Percentiles rank a stretch among this genome's conserved stretches.
These are phyloP conservation scores for Teunomyces gatunensis DNA, from an alignment of 805 yeast species.

Conservation along the genomic window DNA sequence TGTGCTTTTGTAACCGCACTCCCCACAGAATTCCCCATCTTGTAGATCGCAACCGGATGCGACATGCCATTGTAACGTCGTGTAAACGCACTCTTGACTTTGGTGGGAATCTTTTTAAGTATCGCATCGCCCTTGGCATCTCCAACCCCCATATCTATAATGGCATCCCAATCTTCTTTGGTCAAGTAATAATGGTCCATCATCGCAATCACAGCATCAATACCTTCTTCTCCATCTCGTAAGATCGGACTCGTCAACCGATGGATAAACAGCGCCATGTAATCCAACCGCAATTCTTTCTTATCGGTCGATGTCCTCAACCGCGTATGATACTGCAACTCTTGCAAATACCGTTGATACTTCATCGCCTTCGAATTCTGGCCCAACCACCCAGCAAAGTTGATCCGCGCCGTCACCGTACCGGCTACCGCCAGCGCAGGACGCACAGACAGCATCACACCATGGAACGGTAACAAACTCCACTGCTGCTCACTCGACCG, in stretches of 20 bases:
- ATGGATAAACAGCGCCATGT: constrained; percentile 62
- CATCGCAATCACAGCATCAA: constrained; percentile 59
- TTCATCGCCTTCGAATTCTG: constrained; percentile 84
- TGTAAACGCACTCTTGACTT: constrained; percentile 84
- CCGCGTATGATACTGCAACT: constrained; percentile 83
- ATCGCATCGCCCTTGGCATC: constrained; percentile 33
- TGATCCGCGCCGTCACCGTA: constrained; percentile 60
- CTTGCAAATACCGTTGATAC: constrained; percentile 75
- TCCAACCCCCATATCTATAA: constrained; percentile 83
- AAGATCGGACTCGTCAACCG: constrained; percentile 60
- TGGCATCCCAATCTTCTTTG: constrained; percentile 87
- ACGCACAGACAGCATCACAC: constrained; percentile 75
- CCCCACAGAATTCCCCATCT: constrained; percentile 60
- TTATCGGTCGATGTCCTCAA: constrained; percentile 76
- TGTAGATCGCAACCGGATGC: constrained; percentile 85
- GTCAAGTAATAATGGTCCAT: constrained; percentile 87
- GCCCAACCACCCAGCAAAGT: constrained; percentile 86
- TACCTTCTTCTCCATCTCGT: constrained; percentile 56
- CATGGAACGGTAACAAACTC: constrained; percentile 91
- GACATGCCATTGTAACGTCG: constrained; percentile 69
- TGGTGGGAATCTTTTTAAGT: constrained; percentile 65
- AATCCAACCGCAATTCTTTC: constrained; percentile 69
- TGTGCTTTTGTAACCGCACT: constrained; percentile 18
- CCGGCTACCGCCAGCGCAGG: constrained; percentile 81
- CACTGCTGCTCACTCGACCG: constrained; percentile 92